Evolutionary conservation across 176 grass and related monocot genomes (phyloP).

Genomic region (Bonia amplexicaulis): DNA sequence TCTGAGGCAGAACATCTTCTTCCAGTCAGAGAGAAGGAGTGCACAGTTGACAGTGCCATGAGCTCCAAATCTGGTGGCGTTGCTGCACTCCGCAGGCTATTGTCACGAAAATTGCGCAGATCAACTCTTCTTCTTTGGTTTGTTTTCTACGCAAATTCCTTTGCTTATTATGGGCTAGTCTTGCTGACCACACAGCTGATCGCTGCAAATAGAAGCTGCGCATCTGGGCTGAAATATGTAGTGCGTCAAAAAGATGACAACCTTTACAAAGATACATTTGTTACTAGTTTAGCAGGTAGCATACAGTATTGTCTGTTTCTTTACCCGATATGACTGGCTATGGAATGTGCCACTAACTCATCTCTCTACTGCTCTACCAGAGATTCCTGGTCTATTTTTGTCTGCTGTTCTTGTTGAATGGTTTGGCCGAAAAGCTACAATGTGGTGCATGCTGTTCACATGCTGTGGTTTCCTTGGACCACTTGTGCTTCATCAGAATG

Average conservation of each 20-base stretch:
- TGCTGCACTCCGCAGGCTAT: conserved; percentile 36
- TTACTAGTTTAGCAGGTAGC: conserved; percentile 73
- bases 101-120: conserved; percentile 56
- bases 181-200: conserved; percentile 62
- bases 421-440: conserved; percentile 69
- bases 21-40: conserved; percentile 17
- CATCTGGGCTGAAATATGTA: conserved; percentile 19
- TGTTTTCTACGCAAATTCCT: conserved; percentile 75
- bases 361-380: conserved; percentile 28
- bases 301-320: not conserved
- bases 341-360: not conserved
- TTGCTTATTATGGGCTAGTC: conserved; percentile 78
- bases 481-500: conserved; percentile 56
- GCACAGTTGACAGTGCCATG: conserved; percentile 10
- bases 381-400: conserved; percentile 65
- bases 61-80: conserved; percentile 32
- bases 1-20: conserved; percentile 45
- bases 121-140: conserved; percentile 85
- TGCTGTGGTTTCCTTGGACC: conserved; percentile 67
- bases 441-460: conserved; percentile 59
- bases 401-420: conserved; percentile 59
- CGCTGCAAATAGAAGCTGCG: conserved; percentile 44
- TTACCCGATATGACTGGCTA: not conserved
- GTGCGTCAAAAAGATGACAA: not conserved
- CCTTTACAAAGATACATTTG: conserved; percentile 73